Evolutionary conservation across 345 rosid genomes (phyloP), one percentile per base, ranked within the genome.

Genomic region (Arabidopsis arenosa): DNA sequence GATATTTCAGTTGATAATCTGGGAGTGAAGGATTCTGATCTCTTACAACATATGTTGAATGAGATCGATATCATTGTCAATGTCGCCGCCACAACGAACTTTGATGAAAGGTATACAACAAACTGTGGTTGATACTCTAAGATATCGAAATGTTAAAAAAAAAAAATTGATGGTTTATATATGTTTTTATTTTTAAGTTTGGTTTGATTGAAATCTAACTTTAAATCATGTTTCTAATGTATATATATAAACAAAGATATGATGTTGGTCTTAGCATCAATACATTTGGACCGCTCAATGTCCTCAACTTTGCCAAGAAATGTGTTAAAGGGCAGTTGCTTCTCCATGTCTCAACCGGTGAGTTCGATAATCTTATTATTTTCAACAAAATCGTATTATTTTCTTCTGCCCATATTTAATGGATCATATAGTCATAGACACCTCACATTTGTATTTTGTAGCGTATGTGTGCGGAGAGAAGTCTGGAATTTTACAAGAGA

Each of bases 71-170:
- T 83, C 35, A 57, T 90, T 7, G 60, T 92, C 33, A 90, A 92
- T 76, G 79, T 87, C 15, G 97, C 96, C 1, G 97, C 92, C 56
- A 85, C 89, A 4, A 88, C 92, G 43, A 84, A 77, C 70, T 93
- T 93, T 28, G 90, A 93, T 70, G 96, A 90, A 67, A 89, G 96
- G 94, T 86, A n/a, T 41, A 57, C 0, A 52, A 40, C 2, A 1
- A 58, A 14, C 6, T 1, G 36, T 43, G 62, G 5, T 35, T n/a
- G 36, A 61, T 55, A 51, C 32, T 9, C 6, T 9, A 15, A 55
- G 5, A 35, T 41, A 36, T 58, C 28, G 15, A 28, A 28, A 2
- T 28, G 4, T 28, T 28, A 28, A 11, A 40, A 0, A 40, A 0
- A 40, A 10, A 9, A 10, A 40, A 28, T 28, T 28, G 32, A 28